Evolutionary conservation across 768 basidiomycete species (phyloP).

Genomic region (Trametes elegans): DNA sequence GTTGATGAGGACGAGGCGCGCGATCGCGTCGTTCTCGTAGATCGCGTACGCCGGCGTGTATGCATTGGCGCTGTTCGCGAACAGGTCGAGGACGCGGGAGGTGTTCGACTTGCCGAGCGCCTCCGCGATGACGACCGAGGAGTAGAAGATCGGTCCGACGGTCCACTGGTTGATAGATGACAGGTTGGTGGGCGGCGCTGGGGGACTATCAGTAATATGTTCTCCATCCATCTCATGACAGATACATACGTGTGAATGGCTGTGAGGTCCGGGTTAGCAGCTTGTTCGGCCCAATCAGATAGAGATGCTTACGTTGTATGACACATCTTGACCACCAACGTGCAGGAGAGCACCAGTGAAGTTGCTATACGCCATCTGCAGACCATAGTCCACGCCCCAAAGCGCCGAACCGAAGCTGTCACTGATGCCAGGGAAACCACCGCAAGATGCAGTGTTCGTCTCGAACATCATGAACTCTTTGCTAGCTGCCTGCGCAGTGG

Average conservation of each 20-base stretch:
- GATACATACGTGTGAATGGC: conserved; percentile 45
- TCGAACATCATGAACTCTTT: conserved; percentile 52
- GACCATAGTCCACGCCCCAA: conserved; percentile 49
- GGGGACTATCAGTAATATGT: conserved; percentile 1
- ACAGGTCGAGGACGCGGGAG: conserved; percentile 44
- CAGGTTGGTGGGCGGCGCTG: conserved; percentile 44
- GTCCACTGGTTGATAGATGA: conserved; percentile 41
- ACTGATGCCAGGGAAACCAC: conserved; percentile 50
- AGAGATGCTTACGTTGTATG: conserved; percentile 50
- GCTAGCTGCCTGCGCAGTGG: conserved; percentile 30
- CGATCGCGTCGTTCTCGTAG: conserved; percentile 44
- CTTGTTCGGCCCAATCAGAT: conserved; percentile 12
- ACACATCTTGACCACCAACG: conserved; percentile 45
- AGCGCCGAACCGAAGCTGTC: conserved; percentile 49
- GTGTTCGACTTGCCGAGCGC: conserved; percentile 41
- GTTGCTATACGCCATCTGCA: conserved; percentile 49
- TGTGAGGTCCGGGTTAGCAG: conserved; percentile 10
- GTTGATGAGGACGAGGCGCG: conserved; percentile 48
- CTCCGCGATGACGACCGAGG: conserved; percentile 45
- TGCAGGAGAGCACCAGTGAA: conserved; percentile 48
- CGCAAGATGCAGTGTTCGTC: conserved; percentile 52
- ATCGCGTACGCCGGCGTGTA: conserved; percentile 47
- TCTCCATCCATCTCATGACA: too few relatives aligned
- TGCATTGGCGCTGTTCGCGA: conserved; percentile 29
- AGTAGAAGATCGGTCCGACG: conserved; percentile 47